These are phyloP conservation scores for Naganishia sp. DNA, from an alignment of 1,284 basidiomycete species.

Conservation along the genomic window DNA sequence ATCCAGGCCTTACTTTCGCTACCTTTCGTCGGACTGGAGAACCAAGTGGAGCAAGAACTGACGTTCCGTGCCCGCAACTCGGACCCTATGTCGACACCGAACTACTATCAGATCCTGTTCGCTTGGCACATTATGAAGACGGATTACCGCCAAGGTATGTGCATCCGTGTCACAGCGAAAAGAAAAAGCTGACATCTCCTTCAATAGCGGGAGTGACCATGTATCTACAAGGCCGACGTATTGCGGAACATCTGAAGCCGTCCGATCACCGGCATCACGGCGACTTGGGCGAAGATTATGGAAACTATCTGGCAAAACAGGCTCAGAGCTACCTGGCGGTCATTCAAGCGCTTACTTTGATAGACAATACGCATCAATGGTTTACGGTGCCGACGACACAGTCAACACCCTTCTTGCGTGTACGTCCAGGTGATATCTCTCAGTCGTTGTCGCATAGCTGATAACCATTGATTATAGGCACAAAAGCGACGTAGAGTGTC, in stretches of 20 bases:
- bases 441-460: not conserved
- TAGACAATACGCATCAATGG: constrained; percentile 82
- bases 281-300: constrained; percentile 53
- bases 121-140: constrained; percentile 85
- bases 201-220: constrained; percentile 78
- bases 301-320: constrained; percentile 70
- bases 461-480: constrained; percentile 3
- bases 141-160: constrained; percentile 61
- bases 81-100: constrained; percentile 79
- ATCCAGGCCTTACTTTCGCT: constrained; percentile 76
- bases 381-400: constrained; percentile 30
- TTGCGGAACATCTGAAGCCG: constrained; percentile 59
- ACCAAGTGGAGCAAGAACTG: constrained; percentile 84
- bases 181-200: constrained; percentile 30
- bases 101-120: constrained; percentile 92
- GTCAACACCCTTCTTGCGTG: not conserved
- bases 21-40: constrained; percentile 81
- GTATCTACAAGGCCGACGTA: constrained; percentile 86
- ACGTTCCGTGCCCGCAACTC: constrained; percentile 93
- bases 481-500: constrained; percentile 69
- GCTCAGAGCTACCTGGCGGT: constrained; percentile 78
- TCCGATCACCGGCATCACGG: not conserved
- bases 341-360: constrained; percentile 83
- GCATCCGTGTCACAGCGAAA: not conserved
- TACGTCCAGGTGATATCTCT: constrained; percentile 26